A percentile compares a stretch with the other conserved stretches of the same genome.
These are phyloP conservation scores for Lactarius sanguifluus DNA, from an alignment of 768 basidiomycete genomes.

Conservation along the genomic window DNA sequence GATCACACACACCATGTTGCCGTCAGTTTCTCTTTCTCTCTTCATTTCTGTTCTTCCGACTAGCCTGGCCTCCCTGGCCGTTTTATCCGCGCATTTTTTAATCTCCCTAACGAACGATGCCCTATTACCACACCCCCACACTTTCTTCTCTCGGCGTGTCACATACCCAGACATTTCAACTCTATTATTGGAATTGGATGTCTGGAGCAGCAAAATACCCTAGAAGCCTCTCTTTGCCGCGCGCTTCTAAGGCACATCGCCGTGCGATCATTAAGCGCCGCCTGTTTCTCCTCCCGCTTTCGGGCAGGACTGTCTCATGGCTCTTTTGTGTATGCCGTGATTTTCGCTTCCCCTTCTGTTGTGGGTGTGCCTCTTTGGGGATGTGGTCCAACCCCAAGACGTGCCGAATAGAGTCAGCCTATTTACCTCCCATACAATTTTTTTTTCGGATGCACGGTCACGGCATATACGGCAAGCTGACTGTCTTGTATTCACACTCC, in stretches of 20 bases:
- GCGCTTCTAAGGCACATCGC: background rate
- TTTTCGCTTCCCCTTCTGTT: background rate
- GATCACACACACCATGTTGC: conserved; percentile 71
- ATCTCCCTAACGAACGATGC: background rate
- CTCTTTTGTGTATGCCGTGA: background rate
- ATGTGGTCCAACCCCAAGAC: background rate
- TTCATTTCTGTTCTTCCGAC: background rate
- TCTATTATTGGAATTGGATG: background rate
- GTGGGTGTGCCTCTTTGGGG: background rate
- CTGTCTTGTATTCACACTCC: background rate
- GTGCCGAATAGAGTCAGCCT: background rate
- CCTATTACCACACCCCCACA: background rate
- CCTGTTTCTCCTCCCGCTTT: background rate
- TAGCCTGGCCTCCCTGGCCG: background rate
- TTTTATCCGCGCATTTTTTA: background rate
- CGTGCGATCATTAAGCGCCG: background rate
- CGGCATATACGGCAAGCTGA: conserved; percentile 5
- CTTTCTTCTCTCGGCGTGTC: background rate
- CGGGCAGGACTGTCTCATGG: background rate
- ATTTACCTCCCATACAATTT: background rate
- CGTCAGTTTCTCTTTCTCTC: conserved; percentile 34
- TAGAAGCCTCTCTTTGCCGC: background rate
- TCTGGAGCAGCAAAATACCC: background rate
- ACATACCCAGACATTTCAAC: background rate
- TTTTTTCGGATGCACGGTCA: background rate